Evolutionary conservation across 345 rosid genomes (phyloP).

Genomic region (Orychophragmus violaceus): DNA sequence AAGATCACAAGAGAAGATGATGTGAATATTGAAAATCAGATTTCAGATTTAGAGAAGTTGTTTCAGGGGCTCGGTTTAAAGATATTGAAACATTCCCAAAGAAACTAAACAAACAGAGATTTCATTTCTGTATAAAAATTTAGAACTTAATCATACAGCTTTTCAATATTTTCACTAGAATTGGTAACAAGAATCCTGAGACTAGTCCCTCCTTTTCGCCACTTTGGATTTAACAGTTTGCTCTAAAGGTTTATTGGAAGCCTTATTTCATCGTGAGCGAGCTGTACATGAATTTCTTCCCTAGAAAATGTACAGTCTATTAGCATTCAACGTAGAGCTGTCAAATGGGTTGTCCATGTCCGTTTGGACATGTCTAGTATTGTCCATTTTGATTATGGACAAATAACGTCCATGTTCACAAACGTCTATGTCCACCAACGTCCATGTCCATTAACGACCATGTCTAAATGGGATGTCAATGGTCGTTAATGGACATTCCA

Average conservation of each 20-base stretch:
- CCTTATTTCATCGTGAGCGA: constrained; percentile 79
- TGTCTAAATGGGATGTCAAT: too few relatives aligned
- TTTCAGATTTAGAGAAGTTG: constrained; percentile 40
- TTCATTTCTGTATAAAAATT: constrained; percentile 3
- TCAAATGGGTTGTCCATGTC: too few relatives aligned
- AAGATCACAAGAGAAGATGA: constrained; percentile 17
- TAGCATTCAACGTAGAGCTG: too few relatives aligned
- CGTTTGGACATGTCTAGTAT: too few relatives aligned
- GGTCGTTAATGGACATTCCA: too few relatives aligned
- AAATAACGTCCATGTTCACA: too few relatives aligned
- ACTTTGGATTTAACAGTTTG: background rate
- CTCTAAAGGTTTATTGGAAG: constrained; percentile 53
- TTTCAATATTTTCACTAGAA: background rate
- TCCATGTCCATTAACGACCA: too few relatives aligned
- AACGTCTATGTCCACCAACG: too few relatives aligned
- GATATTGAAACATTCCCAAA: constrained; percentile 27
- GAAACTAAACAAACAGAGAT: constrained; percentile 20
- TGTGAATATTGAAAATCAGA: constrained; percentile 32
- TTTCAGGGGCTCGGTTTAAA: constrained; percentile 33
- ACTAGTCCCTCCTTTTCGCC: background rate
- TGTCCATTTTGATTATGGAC: too few relatives aligned
- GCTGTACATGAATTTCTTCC: constrained; percentile 92
- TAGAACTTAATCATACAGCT: background rate
- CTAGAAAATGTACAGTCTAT: constrained; percentile 33
- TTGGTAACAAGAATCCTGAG: constrained; percentile 3